These are phyloP conservation scores for Candida buenavistaensis DNA, from an alignment of 1,139 yeast genomes.

Conservation along the genomic window DNA sequence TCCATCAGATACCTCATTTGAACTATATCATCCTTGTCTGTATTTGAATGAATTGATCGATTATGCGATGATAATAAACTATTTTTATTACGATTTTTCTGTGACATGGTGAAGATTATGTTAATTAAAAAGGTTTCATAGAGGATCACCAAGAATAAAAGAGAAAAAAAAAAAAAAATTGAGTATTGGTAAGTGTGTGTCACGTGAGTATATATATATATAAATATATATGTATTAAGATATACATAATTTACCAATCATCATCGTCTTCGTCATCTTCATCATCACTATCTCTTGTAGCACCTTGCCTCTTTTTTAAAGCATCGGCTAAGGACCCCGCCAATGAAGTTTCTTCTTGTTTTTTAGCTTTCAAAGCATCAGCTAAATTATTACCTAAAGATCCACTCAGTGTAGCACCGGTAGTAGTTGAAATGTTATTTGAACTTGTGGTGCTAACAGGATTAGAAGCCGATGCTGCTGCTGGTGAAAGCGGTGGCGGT, in stretches of 20 bases:
- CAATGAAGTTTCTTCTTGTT: slow-evolving; percentile 60
- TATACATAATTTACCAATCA: slow-evolving; percentile 25
- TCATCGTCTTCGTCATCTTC: slow-evolving; percentile 75
- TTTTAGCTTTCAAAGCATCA: slow-evolving; percentile 68
- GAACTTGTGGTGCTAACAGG: slow-evolving; percentile 15
- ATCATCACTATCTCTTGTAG: slow-evolving; percentile 70
- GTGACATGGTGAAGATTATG: slow-evolving; percentile 27
- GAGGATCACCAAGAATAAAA: too few species aligned
- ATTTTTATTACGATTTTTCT: slow-evolving; percentile 34
- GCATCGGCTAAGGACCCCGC: slow-evolving; percentile 93
- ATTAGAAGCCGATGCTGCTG: slow-evolving; percentile 8
- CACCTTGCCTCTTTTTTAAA: slow-evolving; percentile 78
- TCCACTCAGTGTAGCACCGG: slow-evolving; percentile 13
- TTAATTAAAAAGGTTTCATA: too few species aligned
- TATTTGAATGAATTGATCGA: slow-evolving; percentile 22
- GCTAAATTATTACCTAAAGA: slow-evolving; percentile 68
- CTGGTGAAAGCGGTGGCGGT: slow-evolving; percentile 21
- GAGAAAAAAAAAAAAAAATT: neutral
- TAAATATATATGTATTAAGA: neutral
- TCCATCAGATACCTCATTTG: slow-evolving; percentile 39
- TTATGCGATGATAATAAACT: slow-evolving; percentile 33
- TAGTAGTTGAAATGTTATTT: slow-evolving; percentile 15
- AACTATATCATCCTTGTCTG: slow-evolving; percentile 35
- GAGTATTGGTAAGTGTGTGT: neutral
- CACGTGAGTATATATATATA: neutral